These are phyloP conservation scores for Solanum chmielewskii DNA, from an alignment of 257 asterid species.

Conservation along the genomic window DNA sequence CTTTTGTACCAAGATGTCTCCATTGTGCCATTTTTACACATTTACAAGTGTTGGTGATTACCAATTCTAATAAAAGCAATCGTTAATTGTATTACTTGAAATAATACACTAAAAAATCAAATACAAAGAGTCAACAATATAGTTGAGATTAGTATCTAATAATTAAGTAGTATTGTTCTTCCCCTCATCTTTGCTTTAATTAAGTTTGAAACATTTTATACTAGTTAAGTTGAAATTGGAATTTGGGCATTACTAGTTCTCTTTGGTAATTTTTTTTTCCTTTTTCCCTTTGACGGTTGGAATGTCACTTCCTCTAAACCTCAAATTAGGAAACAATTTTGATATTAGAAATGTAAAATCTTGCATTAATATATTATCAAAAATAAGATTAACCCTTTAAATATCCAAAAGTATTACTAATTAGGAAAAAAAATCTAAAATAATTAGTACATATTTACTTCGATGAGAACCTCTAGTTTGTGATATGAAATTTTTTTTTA, in stretches of 20 bases:
- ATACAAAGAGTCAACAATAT: neutral
- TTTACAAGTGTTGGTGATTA: neutral
- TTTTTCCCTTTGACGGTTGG: neutral
- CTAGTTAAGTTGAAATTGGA: neutral
- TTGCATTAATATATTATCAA: neutral
- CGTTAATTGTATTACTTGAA: neutral
- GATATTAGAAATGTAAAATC: neutral
- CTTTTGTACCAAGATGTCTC: neutral
- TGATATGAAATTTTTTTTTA: too few relatives aligned
- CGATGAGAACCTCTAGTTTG: too few relatives aligned
- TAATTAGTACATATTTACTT: neutral
- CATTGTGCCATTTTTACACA: neutral
- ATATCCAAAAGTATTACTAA: neutral
- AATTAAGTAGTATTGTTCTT: neutral
- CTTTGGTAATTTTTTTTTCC: neutral
- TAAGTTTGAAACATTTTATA: neutral
- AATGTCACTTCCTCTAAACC: neutral
- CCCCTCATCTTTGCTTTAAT: neutral
- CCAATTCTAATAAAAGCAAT: neutral
- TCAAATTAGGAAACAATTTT: neutral
- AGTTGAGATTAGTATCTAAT: neutral
- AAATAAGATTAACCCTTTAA: neutral
- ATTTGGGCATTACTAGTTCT: neutral
- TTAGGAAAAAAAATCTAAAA: neutral
- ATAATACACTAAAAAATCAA: neutral